phyloP scores from a whole-genome alignment of 129 eudicot genomes.

The Solidago caesia region DNA sequence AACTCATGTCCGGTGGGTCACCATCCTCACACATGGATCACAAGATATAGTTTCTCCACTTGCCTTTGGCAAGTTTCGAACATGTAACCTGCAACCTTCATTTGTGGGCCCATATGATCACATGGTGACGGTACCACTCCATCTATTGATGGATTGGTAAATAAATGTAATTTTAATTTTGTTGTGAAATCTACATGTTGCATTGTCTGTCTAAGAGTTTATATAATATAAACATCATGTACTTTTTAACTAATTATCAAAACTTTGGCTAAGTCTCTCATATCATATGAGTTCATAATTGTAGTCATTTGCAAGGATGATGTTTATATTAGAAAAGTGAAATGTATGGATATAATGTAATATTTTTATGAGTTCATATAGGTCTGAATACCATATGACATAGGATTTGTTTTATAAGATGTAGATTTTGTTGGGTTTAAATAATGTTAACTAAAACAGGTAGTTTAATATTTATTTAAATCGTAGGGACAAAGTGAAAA shows the following conservation, averaged over 20 bases:
- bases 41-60: too few relatives aligned
- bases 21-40: too few relatives aligned
- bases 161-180: too few relatives aligned
- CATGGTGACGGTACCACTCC: too few relatives aligned
- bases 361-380: background rate
- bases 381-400: conserved; percentile 11
- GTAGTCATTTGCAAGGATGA: background rate
- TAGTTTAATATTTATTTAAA: conserved; percentile 14
- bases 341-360: background rate
- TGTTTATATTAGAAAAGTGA: background rate
- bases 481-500: conserved; percentile 19
- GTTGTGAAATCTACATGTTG: too few relatives aligned
- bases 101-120: too few relatives aligned
- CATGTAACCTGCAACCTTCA: too few relatives aligned
- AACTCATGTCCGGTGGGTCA: too few relatives aligned
- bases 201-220: too few relatives aligned
- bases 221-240: too few relatives aligned
- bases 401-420: conserved; percentile 19
- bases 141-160: too few relatives aligned
- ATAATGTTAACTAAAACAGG: background rate
- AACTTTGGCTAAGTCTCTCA: background rate
- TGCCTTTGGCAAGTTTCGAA: too few relatives aligned
- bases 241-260: background rate
- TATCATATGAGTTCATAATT: background rate
- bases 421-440: conserved; percentile 19